Evolutionary conservation across 495 filamentous ascomycete species (phyloP).

Genomic region (Penicillium canariense): DNA sequence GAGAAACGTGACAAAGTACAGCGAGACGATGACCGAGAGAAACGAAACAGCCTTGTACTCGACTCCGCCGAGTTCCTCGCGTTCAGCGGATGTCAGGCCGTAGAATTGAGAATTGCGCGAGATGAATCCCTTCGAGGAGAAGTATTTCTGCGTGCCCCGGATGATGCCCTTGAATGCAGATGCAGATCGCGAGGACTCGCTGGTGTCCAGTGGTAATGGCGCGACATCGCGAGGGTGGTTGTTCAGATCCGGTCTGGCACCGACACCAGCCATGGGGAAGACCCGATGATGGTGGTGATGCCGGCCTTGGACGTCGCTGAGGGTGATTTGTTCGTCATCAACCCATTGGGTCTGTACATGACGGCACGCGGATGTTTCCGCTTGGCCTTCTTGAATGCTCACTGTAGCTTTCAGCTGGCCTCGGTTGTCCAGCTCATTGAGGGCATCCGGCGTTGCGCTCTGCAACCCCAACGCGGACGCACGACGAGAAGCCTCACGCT

Average conservation of each 20-base stretch:
- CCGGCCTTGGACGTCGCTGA: conserved; percentile 22
- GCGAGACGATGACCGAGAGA: conserved; percentile 65
- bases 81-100: conserved; percentile 62
- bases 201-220: conserved; percentile 17
- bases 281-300: conserved; percentile 39
- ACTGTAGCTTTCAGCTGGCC: not conserved
- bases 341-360: conserved; percentile 22
- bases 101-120: conserved; percentile 75
- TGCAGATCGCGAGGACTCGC: conserved; percentile 15
- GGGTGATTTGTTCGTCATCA: conserved; percentile 35
- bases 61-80: conserved; percentile 70
- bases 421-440: not conserved
- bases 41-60: conserved; percentile 79
- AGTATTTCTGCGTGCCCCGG: conserved; percentile 37
- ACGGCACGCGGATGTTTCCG: conserved; percentile 1
- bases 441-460: not conserved
- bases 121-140: conserved; percentile 46
- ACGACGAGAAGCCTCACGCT: conserved; percentile 26
- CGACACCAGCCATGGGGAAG: conserved; percentile 53
- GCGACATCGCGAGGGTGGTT: conserved; percentile 38
- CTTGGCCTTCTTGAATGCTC: not conserved
- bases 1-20: conserved; percentile 74
- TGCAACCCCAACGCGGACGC: conserved; percentile 13
- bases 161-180: conserved; percentile 27
- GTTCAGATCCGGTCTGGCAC: conserved; percentile 45